These are phyloP conservation scores for Didymosphaeria variabile DNA, from an alignment of 2,329 filamentous ascomycete genomes.

Conservation along the genomic window DNA sequence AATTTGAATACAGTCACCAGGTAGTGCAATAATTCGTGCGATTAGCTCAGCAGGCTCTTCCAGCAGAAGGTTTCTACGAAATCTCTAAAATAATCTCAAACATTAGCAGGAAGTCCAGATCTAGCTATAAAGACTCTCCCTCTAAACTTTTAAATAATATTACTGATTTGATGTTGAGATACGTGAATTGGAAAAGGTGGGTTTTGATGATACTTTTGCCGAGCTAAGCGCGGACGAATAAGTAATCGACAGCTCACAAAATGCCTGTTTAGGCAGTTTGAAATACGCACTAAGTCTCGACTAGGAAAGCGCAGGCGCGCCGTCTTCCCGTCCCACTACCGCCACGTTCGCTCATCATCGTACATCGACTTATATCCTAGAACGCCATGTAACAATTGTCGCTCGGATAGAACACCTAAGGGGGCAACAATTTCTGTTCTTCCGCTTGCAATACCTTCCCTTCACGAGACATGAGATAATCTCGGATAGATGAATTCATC, in stretches of 20 bases:
- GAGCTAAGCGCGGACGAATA: too few species aligned
- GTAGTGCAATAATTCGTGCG: too few species aligned
- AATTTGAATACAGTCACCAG: too few species aligned
- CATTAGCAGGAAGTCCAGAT: too few species aligned
- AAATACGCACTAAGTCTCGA: neutral
- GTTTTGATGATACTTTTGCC: too few species aligned
- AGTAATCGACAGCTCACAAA: neutral
- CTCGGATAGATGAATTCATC: constrained; percentile 20
- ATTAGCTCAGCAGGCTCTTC: too few species aligned
- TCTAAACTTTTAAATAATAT: too few species aligned
- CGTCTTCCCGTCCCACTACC: neutral
- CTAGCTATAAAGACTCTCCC: too few species aligned
- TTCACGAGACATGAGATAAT: constrained; percentile 9
- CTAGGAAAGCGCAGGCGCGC: neutral
- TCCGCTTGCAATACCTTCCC: neutral
- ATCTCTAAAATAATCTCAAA: too few species aligned
- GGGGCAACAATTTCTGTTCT: neutral
- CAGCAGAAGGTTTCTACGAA: too few species aligned
- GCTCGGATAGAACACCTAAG: neutral
- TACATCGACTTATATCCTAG: neutral
- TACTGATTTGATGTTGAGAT: too few species aligned
- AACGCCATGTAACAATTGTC: neutral
- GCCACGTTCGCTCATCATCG: neutral
- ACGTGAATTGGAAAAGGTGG: too few species aligned
- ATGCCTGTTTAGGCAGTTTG: neutral